phyloP scores from a whole-genome alignment of 345 rosid species.

The Bruguiera gymnorhiza region DNA sequence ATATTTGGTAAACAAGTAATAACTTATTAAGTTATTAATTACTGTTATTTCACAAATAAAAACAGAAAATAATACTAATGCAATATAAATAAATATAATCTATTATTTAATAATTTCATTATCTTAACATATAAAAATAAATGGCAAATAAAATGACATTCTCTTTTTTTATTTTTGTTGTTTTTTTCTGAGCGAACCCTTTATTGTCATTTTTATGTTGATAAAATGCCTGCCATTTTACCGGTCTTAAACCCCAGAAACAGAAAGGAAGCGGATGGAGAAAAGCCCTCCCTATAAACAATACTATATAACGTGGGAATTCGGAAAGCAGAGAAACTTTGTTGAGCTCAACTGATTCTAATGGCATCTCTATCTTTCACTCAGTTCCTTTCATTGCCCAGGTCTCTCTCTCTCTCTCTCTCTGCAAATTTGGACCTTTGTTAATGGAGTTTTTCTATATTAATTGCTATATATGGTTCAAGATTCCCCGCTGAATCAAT shows the following conservation, averaged over 20 bases:
- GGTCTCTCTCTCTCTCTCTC: slow-evolving; percentile 40
- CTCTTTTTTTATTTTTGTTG: too few species aligned
- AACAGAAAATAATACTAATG: too few species aligned
- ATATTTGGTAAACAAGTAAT: too few species aligned
- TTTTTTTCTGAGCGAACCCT: too few species aligned
- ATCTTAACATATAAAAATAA: too few species aligned
- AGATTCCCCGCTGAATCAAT: background rate
- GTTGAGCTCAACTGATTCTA: slow-evolving; percentile 2
- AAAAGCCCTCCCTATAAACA: background rate
- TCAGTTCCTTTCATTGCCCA: slow-evolving; percentile 54
- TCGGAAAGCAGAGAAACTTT: background rate
- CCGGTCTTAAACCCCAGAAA: background rate
- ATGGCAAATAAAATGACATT: too few species aligned
- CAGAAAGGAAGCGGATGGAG: background rate
- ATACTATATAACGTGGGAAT: too few species aligned
- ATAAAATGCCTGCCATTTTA: background rate
- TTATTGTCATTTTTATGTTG: too few species aligned
- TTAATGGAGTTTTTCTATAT: slow-evolving; percentile 5
- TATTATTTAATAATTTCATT: too few species aligned
- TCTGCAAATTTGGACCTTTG: background rate
- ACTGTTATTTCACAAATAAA: too few species aligned
- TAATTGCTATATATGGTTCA: background rate
- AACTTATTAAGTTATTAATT: too few species aligned
- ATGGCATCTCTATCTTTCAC: slow-evolving; percentile 73
- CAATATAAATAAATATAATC: too few species aligned